phyloP scores from a whole-genome alignment of 495 filamentous ascomycete species.

The Cercophora sp. region DNA sequence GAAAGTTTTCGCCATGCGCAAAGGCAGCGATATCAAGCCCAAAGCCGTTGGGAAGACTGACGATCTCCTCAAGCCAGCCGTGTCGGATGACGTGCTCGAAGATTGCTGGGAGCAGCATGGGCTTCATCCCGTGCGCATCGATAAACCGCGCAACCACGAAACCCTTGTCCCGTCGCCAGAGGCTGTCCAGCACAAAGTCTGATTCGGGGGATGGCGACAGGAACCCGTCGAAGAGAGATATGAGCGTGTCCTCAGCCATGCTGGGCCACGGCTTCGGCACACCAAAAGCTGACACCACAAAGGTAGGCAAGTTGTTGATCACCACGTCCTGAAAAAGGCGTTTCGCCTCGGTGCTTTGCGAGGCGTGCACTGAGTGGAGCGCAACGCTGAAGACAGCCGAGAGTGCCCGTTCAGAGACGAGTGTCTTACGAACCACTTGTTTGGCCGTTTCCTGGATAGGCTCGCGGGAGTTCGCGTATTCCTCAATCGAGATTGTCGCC shows the following conservation, averaged over 20 bases:
- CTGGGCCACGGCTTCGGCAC: slow-evolving; percentile 53
- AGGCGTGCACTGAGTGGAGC: slow-evolving; percentile 60
- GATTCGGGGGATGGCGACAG: slow-evolving; percentile 52
- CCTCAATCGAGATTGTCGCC: slow-evolving; percentile 68
- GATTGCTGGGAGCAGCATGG: slow-evolving; percentile 69
- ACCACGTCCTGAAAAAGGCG: slow-evolving; percentile 64
- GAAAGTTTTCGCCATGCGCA: slow-evolving; percentile 74
- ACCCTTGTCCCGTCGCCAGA: slow-evolving; percentile 81
- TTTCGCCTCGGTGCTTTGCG: slow-evolving; percentile 62
- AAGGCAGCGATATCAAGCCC: slow-evolving; percentile 84
- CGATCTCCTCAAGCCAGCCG: slow-evolving; percentile 76
- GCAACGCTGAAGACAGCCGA: slow-evolving; percentile 76
- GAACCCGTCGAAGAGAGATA: slow-evolving; percentile 50
- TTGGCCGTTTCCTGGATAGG: slow-evolving; percentile 66
- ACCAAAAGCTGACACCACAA: slow-evolving; percentile 72
- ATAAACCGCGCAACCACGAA: slow-evolving; percentile 79
- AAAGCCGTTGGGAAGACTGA: slow-evolving; percentile 70
- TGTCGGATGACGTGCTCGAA: slow-evolving; percentile 76
- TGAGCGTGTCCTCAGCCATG: slow-evolving; percentile 52
- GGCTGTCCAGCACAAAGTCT: slow-evolving; percentile 78
- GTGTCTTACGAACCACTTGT: slow-evolving; percentile 73
- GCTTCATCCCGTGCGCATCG: slow-evolving; percentile 72
- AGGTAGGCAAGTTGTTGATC: slow-evolving; percentile 65
- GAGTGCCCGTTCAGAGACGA: slow-evolving; percentile 83
- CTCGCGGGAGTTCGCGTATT: slow-evolving; percentile 69